Evolutionary conservation across 169 alveolate species (phyloP), one percentile per base, ranked within the genome.

Genomic region (Eimeria maxima): DNA sequence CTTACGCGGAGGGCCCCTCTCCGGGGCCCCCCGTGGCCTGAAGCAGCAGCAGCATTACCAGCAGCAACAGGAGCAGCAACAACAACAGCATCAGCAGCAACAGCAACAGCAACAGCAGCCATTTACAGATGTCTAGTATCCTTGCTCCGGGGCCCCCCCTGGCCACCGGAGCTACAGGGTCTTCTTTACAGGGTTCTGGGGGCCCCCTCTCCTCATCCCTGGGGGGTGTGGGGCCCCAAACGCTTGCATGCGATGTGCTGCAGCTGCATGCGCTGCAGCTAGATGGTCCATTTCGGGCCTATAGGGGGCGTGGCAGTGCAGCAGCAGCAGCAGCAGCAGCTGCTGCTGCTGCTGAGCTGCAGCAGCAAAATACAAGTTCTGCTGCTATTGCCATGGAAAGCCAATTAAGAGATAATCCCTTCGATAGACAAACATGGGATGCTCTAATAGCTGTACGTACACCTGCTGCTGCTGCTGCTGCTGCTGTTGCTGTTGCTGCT

Each of bases 391-490:
- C 78, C 2, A 13, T 73, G 67, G 91, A 89, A 74, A 42, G 50
- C 76, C 69, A 65, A 55, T 47, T 89, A 18, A 83, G 47, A 38
- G 83, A 44, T 18, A 89, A 89, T 55, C 95, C 95, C 38, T 89
- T 89, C 73, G 88, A 73, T 86, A 29, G 53, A 7, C 69, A 33
- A 14, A 60, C 88, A 1, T 89, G 95, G 95, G 74, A 89, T 24
- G 86, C 86, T n/a, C 74, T 89, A 11, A 86, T 89, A 18, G 88
- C 53, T 53, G 95, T 89, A 69, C 29, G 89, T 42, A 44, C 89
- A 38, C 27, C 65, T 45, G 24, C 47, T 45, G 89, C 89, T 80
- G 89, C 67, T 38, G 89, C 89, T 80, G 67, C 65, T 80, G 84
- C 84, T 73, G 47, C 89, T 80, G 89, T 42, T 24, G 33, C 65